These are phyloP conservation scores for Schizophyllum amplum DNA, from an alignment of 1,284 basidiomycete genomes.

Conservation along the genomic window DNA sequence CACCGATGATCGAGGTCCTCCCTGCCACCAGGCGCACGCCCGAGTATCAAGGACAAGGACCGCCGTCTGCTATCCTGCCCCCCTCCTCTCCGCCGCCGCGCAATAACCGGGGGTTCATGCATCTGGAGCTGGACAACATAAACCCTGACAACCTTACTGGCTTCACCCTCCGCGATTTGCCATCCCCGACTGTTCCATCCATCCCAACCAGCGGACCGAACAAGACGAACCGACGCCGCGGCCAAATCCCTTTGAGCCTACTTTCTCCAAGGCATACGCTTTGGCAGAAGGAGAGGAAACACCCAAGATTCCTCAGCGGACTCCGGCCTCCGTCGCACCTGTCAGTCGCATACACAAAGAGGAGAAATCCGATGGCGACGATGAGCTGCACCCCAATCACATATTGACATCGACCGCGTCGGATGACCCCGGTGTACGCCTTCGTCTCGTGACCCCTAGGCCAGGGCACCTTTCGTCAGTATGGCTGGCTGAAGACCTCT, in stretches of 20 bases:
- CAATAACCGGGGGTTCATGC: background rate
- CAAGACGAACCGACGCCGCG: background rate
- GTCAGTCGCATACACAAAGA: slow-evolving; percentile 9
- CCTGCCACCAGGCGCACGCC: background rate
- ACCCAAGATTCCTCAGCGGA: background rate
- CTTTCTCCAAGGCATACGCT: background rate
- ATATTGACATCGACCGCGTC: slow-evolving; percentile 9
- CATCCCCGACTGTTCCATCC: background rate
- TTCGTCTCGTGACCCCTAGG: slow-evolving; percentile 53
- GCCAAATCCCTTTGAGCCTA: background rate
- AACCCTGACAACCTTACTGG: background rate
- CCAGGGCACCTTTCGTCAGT: slow-evolving; percentile 69
- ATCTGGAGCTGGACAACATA: background rate
- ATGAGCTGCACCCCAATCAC: slow-evolving; percentile 6
- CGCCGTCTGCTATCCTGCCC: background rate
- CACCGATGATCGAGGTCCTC: background rate
- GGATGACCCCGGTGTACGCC: slow-evolving; percentile 10
- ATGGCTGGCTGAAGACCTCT: slow-evolving; percentile 60
- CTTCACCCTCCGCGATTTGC: background rate
- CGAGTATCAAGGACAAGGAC: background rate
- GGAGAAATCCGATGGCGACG: slow-evolving; percentile 5
- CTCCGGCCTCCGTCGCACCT: slow-evolving; percentile 5
- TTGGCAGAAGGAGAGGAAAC: background rate
- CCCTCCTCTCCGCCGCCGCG: background rate
- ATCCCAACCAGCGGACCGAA: background rate